These are phyloP conservation scores for Camelina laxa DNA, from an alignment of 345 rosid species.

Conservation along the genomic window DNA sequence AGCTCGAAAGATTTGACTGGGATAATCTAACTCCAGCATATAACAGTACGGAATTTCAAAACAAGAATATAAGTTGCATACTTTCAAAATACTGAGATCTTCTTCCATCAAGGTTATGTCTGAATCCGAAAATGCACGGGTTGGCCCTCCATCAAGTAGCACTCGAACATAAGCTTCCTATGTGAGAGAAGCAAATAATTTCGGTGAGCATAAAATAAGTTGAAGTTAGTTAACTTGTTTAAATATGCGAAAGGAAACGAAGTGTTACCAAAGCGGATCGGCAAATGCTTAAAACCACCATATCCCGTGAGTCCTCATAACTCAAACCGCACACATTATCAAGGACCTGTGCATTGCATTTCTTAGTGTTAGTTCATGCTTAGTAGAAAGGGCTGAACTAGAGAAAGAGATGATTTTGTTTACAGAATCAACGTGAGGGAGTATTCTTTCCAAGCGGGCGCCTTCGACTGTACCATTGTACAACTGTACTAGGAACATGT, in stretches of 20 bases:
- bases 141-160: conserved; percentile 94
- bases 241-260: conserved; percentile 18
- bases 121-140: conserved; percentile 83
- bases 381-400: conserved; percentile 22
- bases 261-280: conserved; percentile 67
- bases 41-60: background rate
- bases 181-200: conserved; percentile 32
- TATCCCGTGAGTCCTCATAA: conserved; percentile 76
- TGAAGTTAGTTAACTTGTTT: conserved; percentile 17
- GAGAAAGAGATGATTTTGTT: conserved; percentile 38
- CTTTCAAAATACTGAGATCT: conserved; percentile 78
- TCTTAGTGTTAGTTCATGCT: conserved; percentile 28
- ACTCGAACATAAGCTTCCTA: conserved; percentile 85
- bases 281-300: conserved; percentile 78
- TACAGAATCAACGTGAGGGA: conserved; percentile 80
- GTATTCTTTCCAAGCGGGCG: conserved; percentile 78
- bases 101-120: conserved; percentile 82
- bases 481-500: conserved; percentile 64
- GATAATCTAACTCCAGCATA: conserved; percentile 16
- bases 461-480: conserved; percentile 75
- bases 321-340: conserved; percentile 74
- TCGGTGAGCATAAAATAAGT: conserved; percentile 5
- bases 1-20: background rate
- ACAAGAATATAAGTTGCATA: conserved; percentile 15
- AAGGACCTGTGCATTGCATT: conserved; percentile 65